These are phyloP conservation scores for Lagerstroemia speciosa DNA, from an alignment of 345 rosid genomes.

Conservation along the genomic window DNA sequence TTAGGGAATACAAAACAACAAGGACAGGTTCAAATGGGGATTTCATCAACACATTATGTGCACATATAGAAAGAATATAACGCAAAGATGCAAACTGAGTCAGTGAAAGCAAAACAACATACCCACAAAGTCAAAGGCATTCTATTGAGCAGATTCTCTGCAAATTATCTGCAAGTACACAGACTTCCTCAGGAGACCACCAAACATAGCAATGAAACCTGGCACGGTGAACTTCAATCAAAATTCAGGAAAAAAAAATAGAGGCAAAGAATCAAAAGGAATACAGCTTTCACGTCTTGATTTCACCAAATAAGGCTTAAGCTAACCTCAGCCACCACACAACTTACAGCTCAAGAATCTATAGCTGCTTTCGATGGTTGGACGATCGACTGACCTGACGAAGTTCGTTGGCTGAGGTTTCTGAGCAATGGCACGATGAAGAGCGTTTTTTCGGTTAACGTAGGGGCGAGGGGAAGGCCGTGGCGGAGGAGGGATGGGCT, in stretches of 20 bases:
- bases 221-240: not conserved
- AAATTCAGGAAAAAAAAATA: not conserved
- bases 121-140: not conserved
- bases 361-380: not conserved
- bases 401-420: not conserved
- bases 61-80: not conserved
- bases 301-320: not conserved
- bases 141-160: not conserved
- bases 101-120: too few relatives aligned
- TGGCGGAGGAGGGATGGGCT: not conserved
- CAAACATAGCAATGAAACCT: not conserved
- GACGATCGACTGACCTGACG: not conserved
- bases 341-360: not conserved
- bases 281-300: not conserved
- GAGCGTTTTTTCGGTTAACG: too few relatives aligned
- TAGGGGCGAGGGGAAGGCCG: not conserved
- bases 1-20: too few relatives aligned
- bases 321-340: not conserved
- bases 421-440: not conserved
- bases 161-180: not conserved
- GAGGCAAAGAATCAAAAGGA: not conserved
- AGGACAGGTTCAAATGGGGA: too few relatives aligned
- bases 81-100: too few relatives aligned
- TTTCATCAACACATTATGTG: too few relatives aligned
- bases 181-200: too few relatives aligned